Evolutionary conservation across 1,284 basidiomycete genomes (phyloP), one percentile per base, ranked within the genome.

Genomic region (Cryptococcus wingfieldii): DNA sequence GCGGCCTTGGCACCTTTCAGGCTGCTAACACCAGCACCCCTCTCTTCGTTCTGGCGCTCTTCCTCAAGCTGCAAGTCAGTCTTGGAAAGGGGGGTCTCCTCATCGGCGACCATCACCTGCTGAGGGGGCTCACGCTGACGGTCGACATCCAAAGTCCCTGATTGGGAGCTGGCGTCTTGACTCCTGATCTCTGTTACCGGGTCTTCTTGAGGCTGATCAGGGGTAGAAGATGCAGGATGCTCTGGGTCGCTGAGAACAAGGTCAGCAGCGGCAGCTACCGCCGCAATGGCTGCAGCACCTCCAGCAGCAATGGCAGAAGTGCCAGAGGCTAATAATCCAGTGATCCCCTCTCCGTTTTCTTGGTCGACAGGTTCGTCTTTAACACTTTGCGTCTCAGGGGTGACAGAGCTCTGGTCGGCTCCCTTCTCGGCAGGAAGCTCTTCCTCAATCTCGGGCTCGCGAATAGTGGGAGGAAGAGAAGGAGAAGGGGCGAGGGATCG

Each of bases 1-100:
- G 72, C 72, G 1, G 64, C 66, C 19, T 54, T 51, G 1, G 74
- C 76, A 9, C 76, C 76, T 31, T 68, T 63, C 0, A 66, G 62
- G 10, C 74, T 74, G 4, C 55, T 55, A 0, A 49, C 44, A 3
- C 72, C 70, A 13, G 50, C 39, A 3, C 71, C 76, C 2, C 56
- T 54, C 31, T 65, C 54, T 50, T 71, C 74, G 3, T 62, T 50
- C 38, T 63, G 45, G 27, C 59, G 47, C 45, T 72, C 70, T 50
- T 49, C 34, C 34, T 56, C 59, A 8, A 65, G 12, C 44, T 66
- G 55, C 48, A 64, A 54, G 2, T 66, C 60, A 1, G 66, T 66
- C 48, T 67, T 69, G 2, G 66, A 63, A 42, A 74, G 38, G 9
- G 69, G 70, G 18, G 55, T 58, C 51, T 71, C 71, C 45, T 70